A percentile compares a stretch with the other conserved stretches of the same genome.
These are phyloP conservation scores for Metschnikowia proteae DNA, from an alignment of 805 yeast species.

Conservation along the genomic window DNA sequence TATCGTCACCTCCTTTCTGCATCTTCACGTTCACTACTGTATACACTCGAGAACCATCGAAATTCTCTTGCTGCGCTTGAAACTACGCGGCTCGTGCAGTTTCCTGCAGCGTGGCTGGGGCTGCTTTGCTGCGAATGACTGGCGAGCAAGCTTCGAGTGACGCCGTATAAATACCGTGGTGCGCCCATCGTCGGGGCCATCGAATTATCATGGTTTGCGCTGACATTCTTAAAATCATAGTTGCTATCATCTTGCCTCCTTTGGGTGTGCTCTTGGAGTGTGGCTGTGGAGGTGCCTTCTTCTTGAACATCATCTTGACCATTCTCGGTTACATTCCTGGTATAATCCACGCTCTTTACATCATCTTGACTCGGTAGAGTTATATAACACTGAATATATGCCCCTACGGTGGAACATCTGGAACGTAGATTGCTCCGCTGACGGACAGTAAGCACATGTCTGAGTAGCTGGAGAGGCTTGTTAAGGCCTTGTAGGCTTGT, in stretches of 20 bases:
- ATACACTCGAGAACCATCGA: too few species aligned
- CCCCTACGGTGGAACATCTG: too few species aligned
- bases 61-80: background rate
- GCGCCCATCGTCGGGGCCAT: too few species aligned
- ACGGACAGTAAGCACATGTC: too few species aligned
- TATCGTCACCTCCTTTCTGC: too few species aligned
- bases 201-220: conserved; percentile 38
- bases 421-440: too few species aligned
- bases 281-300: conserved; percentile 45
- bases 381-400: too few species aligned
- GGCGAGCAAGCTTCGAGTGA: background rate
- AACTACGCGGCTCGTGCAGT: conserved; percentile 1
- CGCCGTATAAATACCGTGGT: background rate
- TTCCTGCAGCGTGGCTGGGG: conserved; percentile 1
- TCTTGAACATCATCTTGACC: conserved; percentile 60
- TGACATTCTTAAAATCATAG: conserved; percentile 49
- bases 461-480: too few species aligned
- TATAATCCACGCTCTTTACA: conserved; percentile 59
- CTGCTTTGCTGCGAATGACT: conserved; percentile 1
- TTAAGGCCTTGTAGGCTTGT: too few species aligned
- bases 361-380: conserved; percentile 38
- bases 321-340: conserved; percentile 77
- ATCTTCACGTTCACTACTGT: too few species aligned
- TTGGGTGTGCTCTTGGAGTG: conserved; percentile 59
- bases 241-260: conserved; percentile 55